A percentile compares a stretch with the other conserved stretches of the same genome.
Conservation (phyloP, 306 rosid species). For the Datisca glomerata region DNA sequence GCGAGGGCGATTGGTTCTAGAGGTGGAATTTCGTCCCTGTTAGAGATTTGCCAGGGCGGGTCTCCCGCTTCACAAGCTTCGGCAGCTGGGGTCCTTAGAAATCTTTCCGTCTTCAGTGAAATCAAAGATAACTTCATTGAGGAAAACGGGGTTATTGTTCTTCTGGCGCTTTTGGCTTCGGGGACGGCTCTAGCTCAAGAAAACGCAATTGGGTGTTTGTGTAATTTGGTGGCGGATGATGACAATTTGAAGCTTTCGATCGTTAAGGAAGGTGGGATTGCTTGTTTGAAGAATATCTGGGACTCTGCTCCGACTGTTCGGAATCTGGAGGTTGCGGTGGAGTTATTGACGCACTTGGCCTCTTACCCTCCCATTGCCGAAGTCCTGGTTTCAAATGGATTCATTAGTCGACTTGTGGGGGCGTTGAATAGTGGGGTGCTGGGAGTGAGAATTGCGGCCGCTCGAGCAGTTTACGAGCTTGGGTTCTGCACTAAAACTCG, state of each 20-base stretch:
- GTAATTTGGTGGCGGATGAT: slow-evolving; percentile 47
- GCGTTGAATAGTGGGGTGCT: slow-evolving; percentile 55
- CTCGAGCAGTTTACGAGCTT: slow-evolving; percentile 49
- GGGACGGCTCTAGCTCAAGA: slow-evolving; percentile 69
- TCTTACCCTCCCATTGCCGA: slow-evolving; percentile 33
- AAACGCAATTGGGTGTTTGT: slow-evolving; percentile 66
- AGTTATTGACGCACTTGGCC: slow-evolving; percentile 52
- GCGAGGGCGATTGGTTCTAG: slow-evolving; percentile 78
- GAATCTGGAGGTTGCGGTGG: slow-evolving; percentile 60
- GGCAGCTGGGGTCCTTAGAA: slow-evolving; percentile 69
- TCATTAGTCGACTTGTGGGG: slow-evolving; percentile 33
- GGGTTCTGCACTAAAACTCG: slow-evolving; percentile 45
- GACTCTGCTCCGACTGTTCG: slow-evolving; percentile 35
- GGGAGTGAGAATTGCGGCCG: slow-evolving; percentile 60
- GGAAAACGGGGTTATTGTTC: slow-evolving; percentile 57
- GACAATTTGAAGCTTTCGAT: slow-evolving; percentile 41
- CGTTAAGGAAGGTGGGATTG: slow-evolving; percentile 61
- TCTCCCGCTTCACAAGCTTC: slow-evolving; percentile 82
- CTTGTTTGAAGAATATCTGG: slow-evolving; percentile 72
- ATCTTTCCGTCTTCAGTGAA: slow-evolving; percentile 47
- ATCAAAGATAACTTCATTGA: slow-evolving; percentile 53
- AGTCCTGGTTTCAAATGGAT: slow-evolving; percentile 48
- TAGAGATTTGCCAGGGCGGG: slow-evolving; percentile 80
- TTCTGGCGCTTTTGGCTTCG: slow-evolving; percentile 48
- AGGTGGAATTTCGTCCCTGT: slow-evolving; percentile 77